Conservation (phyloP, 1,284 basidiomycete species). For the Erythrobasidium hasegawianum region DNA sequence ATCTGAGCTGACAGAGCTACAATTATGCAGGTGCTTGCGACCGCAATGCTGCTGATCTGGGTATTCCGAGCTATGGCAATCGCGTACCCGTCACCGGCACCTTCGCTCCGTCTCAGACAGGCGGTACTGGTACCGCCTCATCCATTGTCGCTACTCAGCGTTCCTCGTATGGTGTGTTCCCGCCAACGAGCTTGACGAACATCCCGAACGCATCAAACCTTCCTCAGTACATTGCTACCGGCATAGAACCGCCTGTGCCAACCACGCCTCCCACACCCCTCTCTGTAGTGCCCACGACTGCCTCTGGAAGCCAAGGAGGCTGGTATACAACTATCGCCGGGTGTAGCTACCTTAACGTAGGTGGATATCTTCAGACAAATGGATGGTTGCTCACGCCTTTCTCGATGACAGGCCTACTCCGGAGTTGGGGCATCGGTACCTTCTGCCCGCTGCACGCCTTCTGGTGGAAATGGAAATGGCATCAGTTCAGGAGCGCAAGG, state of each 20-base stretch:
- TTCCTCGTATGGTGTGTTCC: conserved; percentile 39
- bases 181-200: conserved; percentile 34
- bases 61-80: conserved; percentile 36
- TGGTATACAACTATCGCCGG: conserved; percentile 58
- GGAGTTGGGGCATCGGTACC: conserved; percentile 25
- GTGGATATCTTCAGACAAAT: no score
- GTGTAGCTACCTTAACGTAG: conserved; percentile 70
- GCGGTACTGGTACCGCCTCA: conserved; percentile 59
- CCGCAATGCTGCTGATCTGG: conserved; percentile 56
- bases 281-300: conserved; percentile 65
- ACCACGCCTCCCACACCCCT: conserved; percentile 56
- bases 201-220: conserved; percentile 46
- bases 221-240: conserved; percentile 59
- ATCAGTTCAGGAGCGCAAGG: not conserved
- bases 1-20: no score
- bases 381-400: not conserved
- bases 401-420: conserved; percentile 18
- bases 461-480: conserved; percentile 15
- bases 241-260: conserved; percentile 57
- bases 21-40: conserved; percentile 62
- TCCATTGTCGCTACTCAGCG: conserved; percentile 32
- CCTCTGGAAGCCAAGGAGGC: conserved; percentile 60
- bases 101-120: conserved; percentile 68
- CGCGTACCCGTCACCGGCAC: conserved; percentile 49
- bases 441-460: conserved; percentile 11